Conservation (phyloP, 2,329 filamentous ascomycete species). For the Pseudopyricularia cyperi region DNA sequence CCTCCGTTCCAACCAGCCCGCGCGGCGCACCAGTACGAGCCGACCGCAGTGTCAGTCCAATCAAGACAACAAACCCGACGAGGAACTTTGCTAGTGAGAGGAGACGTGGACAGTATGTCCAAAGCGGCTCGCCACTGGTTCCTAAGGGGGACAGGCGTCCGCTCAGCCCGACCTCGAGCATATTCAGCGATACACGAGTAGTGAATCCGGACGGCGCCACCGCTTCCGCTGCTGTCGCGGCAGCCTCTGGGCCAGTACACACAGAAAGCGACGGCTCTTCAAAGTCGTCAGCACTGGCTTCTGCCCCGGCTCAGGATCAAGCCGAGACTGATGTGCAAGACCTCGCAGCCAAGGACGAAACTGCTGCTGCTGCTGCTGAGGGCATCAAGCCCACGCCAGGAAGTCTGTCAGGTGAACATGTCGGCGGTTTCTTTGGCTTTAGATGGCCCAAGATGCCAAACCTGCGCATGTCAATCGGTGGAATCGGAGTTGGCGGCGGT, state of each 20-base stretch:
- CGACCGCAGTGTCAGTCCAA: slow-evolving; percentile 36
- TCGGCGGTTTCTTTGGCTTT: not conserved
- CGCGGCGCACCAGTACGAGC: not conserved
- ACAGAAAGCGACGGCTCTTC: not conserved
- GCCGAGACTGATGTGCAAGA: not conserved
- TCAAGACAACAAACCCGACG: slow-evolving; percentile 21
- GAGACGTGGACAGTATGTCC: slow-evolving; percentile 28
- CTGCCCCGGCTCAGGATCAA: not conserved
- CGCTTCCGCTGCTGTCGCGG: not conserved
- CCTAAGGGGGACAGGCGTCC: slow-evolving; percentile 7
- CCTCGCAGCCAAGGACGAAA: not conserved
- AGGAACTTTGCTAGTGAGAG: slow-evolving; percentile 31
- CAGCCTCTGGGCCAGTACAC: not conserved
- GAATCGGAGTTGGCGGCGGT: not conserved
- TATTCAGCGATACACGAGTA: slow-evolving; percentile 5
- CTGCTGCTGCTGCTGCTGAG: not conserved
- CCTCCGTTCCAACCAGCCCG: slow-evolving; percentile 10
- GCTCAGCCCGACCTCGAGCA: slow-evolving; percentile 27
- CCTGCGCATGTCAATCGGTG: slow-evolving; percentile 1
- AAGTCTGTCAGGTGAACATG: not conserved
- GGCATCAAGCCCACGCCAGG: not conserved
- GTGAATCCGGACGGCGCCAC: not conserved
- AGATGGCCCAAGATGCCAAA: slow-evolving; percentile 3
- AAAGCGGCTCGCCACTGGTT: slow-evolving; percentile 6
- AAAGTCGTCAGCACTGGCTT: not conserved